phyloP scores from a whole-genome alignment of 1,284 basidiomycete genomes.

The Malassezia brasiliensis region DNA sequence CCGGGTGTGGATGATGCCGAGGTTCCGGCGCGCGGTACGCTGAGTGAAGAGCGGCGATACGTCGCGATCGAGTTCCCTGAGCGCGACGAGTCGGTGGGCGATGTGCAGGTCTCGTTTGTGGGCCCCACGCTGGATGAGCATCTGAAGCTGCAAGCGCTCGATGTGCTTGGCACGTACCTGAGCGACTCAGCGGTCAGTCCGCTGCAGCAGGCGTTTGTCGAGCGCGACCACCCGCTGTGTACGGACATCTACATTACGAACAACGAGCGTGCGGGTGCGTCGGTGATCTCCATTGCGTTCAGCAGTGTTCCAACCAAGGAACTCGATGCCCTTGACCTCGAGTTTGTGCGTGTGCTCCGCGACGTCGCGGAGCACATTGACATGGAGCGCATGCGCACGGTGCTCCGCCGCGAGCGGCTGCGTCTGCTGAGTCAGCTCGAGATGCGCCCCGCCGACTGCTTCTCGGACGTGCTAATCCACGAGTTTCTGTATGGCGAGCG shows the following conservation, averaged over 20 bases:
- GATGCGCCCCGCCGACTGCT: conserved; percentile 48
- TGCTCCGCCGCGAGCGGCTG: conserved; percentile 77
- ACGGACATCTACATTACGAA: conserved; percentile 72
- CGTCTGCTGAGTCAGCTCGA: conserved; percentile 54
- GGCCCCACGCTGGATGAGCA: conserved; percentile 68
- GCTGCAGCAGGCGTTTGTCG: conserved; percentile 83
- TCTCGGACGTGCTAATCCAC: conserved; percentile 56
- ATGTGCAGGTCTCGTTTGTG: conserved; percentile 68
- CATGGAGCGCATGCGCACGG: conserved; percentile 79
- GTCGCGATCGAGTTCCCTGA: conserved; percentile 88
- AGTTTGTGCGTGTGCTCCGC: conserved; percentile 62
- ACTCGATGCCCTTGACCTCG: conserved; percentile 63
- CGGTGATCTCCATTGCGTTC: conserved; percentile 67
- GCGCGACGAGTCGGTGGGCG: conserved; percentile 86
- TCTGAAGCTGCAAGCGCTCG: conserved; percentile 70
- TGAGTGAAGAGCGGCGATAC: conserved; percentile 47
- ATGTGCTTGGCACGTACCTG: conserved; percentile 70
- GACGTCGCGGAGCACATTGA: conserved; percentile 69
- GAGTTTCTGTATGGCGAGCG: conserved; percentile 81
- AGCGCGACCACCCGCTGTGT: conserved; percentile 79
- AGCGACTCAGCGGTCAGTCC: conserved; percentile 74
- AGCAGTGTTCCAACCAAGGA: conserved; percentile 74
- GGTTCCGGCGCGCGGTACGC: conserved; percentile 22
- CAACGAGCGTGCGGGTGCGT: conserved; percentile 59
- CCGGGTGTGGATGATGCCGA: conserved; percentile 36